A percentile compares a stretch with the other conserved stretches of the same genome.
phyloP scores from a whole-genome alignment of 768 basidiomycete species.

The Pisolithus orientalis region DNA sequence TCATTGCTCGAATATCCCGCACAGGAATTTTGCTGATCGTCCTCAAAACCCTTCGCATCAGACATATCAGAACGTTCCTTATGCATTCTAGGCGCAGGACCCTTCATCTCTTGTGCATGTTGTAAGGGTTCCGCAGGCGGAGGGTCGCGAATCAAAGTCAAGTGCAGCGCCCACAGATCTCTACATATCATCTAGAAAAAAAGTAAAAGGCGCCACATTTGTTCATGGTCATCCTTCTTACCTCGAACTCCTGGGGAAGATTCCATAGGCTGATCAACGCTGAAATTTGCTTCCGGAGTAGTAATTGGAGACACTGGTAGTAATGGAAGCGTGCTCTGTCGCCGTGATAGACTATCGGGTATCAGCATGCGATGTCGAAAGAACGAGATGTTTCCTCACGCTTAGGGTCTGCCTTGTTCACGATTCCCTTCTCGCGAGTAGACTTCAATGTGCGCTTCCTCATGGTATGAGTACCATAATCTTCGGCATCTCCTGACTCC shows the following conservation, averaged over 20 bases:
- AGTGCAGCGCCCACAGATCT: slow-evolving; percentile 75
- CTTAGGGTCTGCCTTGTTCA: slow-evolving; percentile 53
- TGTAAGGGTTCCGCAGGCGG: slow-evolving; percentile 56
- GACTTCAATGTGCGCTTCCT: slow-evolving; percentile 63
- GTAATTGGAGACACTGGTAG: slow-evolving; percentile 77
- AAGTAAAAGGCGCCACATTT: slow-evolving; percentile 4
- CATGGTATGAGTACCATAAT: slow-evolving; percentile 54
- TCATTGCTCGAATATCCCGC: slow-evolving; percentile 13
- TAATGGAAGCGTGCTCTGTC: slow-evolving; percentile 71
- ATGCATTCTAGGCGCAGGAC: neutral
- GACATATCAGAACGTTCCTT: slow-evolving; percentile 1
- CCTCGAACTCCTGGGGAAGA: slow-evolving; percentile 80
- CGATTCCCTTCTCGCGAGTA: slow-evolving; percentile 40
- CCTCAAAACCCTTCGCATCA: slow-evolving; percentile 13
- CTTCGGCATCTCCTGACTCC: slow-evolving; percentile 68
- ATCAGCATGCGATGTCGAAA: neutral
- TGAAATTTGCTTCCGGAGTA: slow-evolving; percentile 71
- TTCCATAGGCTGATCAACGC: slow-evolving; percentile 57
- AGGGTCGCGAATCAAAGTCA: slow-evolving; percentile 54
- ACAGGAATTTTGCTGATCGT: slow-evolving; percentile 7
- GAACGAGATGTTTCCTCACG: slow-evolving; percentile 31
- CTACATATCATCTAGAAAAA: slow-evolving; percentile 56
- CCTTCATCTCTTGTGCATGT: slow-evolving; percentile 34
- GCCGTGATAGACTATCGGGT: slow-evolving; percentile 71
- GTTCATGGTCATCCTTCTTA: slow-evolving; percentile 18